Evolutionary conservation across 139 green algal genomes (phyloP), one percentile per base, ranked within the genome.

Genomic region (Marvania coccoides): DNA sequence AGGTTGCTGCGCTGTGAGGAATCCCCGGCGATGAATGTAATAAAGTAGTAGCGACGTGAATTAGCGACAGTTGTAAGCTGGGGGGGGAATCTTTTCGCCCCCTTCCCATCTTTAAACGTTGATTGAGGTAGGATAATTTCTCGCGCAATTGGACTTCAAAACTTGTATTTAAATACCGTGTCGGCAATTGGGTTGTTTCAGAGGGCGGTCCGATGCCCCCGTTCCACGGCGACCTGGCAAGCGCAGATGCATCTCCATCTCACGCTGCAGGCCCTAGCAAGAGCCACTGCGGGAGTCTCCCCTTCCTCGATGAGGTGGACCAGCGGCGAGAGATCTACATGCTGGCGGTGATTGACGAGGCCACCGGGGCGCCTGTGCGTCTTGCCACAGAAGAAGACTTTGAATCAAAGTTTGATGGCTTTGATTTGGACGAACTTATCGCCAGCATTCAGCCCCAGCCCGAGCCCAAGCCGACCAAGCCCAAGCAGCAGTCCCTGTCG

Each of bases 301-400:
- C 58, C 35, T 66, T n/a, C 1, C 19, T 15, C 10, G 34, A 19
- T 37, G 28, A 28, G 28, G 30, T 26, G 58, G 30, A 47, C 28
- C 15, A 53, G 31, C 26, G 12, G 51, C 9, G 51, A 59, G 12
- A 47, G 12, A 5, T 53, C 30, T 66, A 51, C 35, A 26, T 66
- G 23, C 34, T 66, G 7, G 58, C 58, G 12, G 28, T 66, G 15
- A 8, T 59, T n/a, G 58, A 66, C 34, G 58, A 66, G 12, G 15
- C 8, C 10, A 66, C 58, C 26, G 58, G 58, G n/a, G 19, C 29
- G 10, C 10, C 34, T 26, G 5, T 66, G 58, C 30, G 58, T 6
- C 9, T 28, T 23, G 58, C 34, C 8, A 53, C 58, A 13, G 31
- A 59, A 6, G 15, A 12, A 6, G n/a, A n/a, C n/a, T n/a, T n/a